Base-by-base conservation (phyloP, 2,329 filamentous ascomycete species). In the Mollisiaceae sp. region DNA sequence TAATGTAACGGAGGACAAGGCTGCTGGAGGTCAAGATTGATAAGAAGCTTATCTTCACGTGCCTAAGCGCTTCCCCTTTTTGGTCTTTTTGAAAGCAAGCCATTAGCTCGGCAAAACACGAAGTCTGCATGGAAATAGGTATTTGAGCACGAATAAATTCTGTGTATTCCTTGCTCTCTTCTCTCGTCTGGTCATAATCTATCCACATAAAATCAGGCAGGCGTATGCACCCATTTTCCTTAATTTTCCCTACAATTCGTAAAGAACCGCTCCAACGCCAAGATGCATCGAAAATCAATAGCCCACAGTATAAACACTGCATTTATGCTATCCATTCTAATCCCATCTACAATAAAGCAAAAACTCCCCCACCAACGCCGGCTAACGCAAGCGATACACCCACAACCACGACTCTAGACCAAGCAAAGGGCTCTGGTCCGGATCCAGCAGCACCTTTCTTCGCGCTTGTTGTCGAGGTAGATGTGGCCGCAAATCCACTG, bases 341-440 rank as follows among this genome's bases (percentile, higher is more conserved):
- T 54, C 38, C n/a, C 20, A 62, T 65, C 35, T 67, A 74, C 47
- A 71, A 57, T 12, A 70, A 62, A 35, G 68, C 60, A 65, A 75
- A 72, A 1, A 75, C 18, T 2, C 70, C 70, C 32, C 70, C 69
- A 35, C 74, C 74, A 50, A 74, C n/a, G 52, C 73, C 69, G 66
- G 72, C 71, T 32, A 70, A 52, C 2, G 58, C 62, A 35, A 74
- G 22, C 15, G 59, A 65, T 8, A 74, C 43, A 15, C 54, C 65
- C 35, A 67, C 65, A 58, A 75, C 58, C 1, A 72, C 60, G 18
- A 73, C 67, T 43, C 62, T 59, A 20, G 67, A 67, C 73, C 74
- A 74, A 36, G 70, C 69, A 52, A 74, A 74, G 45, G 74, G 72
- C 18, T 69, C 65, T 1, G 69, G 70, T 12, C 69, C 66, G 12